phyloP scores from a whole-genome alignment of 441 rosid genomes.

The Hura crepitans region DNA sequence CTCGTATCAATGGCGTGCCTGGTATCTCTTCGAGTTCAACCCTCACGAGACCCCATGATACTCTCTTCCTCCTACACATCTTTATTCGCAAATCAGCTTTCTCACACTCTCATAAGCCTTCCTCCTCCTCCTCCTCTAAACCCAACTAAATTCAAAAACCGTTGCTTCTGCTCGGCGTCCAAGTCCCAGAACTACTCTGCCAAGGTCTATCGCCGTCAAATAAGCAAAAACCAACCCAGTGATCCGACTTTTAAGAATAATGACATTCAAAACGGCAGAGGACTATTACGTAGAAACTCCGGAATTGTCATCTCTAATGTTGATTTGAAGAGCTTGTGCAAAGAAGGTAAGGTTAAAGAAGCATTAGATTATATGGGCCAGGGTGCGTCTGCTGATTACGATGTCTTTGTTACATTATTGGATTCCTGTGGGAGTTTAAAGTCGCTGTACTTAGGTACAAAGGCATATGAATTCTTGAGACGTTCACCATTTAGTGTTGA shows the following conservation, averaged over 20 bases:
- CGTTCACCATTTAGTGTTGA: conserved; percentile 36
- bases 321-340: conserved; percentile 46
- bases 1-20: conserved; percentile 31
- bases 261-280: conserved; percentile 15
- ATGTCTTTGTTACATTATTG: conserved; percentile 35
- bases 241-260: conserved; percentile 14
- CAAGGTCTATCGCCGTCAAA: conserved; percentile 37
- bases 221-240: conserved; percentile 5
- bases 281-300: conserved; percentile 19
- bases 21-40: conserved; percentile 23
- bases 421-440: conserved; percentile 34
- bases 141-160: conserved; percentile 14
- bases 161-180: conserved; percentile 31
- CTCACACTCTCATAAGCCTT: conserved; percentile 8
- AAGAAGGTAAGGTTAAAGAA: conserved; percentile 49
- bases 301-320: conserved; percentile 9
- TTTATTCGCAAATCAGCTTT: conserved; percentile 4
- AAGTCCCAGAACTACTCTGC: conserved; percentile 19
- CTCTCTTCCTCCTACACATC: conserved; percentile 15
- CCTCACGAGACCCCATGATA: conserved; percentile 18
- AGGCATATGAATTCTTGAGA: conserved; percentile 39
- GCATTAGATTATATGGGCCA: conserved; percentile 39
- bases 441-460: conserved; percentile 41
- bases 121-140: conserved; percentile 2
- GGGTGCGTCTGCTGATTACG: conserved; percentile 41